phyloP scores from a whole-genome alignment of 176 grass and related monocot genomes.

The Juncus effusus region DNA sequence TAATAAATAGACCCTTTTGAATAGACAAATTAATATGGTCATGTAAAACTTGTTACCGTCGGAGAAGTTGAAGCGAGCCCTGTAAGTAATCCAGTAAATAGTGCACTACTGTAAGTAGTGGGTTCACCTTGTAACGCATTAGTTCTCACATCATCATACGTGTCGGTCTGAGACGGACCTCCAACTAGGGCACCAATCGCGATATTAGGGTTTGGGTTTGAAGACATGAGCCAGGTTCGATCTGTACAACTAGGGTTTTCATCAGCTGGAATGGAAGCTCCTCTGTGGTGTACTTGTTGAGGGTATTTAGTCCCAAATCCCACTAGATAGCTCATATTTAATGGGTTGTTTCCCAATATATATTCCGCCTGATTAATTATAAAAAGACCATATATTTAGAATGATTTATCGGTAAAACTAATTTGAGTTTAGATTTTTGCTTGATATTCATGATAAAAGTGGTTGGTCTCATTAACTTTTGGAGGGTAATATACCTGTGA shows the following conservation, averaged over 20 bases:
- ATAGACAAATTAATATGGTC: no score
- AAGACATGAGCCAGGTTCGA: conserved; percentile 63
- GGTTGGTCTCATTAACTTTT: no score
- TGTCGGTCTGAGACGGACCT: conserved; percentile 81
- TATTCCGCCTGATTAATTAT: conserved; percentile 59
- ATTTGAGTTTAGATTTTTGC: no score
- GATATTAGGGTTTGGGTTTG: conserved; percentile 66
- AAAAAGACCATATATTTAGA: background rate
- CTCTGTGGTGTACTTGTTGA: conserved; percentile 84
- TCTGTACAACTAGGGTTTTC: conserved; percentile 78
- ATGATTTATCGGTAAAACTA: no score
- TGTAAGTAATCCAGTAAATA: conserved; percentile 61
- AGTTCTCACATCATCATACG: conserved; percentile 60
- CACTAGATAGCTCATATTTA: conserved; percentile 96
- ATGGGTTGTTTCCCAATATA: conserved; percentile 83
- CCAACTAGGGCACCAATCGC: conserved; percentile 79
- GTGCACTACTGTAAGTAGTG: conserved; percentile 89
- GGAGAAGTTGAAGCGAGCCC: conserved; percentile 83
- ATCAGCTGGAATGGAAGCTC: conserved; percentile 68
- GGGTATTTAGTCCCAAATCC: conserved; percentile 73
- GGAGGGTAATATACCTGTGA: conserved; percentile 49
- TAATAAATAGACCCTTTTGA: no score
- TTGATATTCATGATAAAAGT: no score
- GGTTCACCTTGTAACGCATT: conserved; percentile 76
- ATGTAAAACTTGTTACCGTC: no score